These are phyloP conservation scores for Pleurozium schreberi DNA, from an alignment of 225 moss, liverwort and hornwort species.

Conservation along the genomic window DNA sequence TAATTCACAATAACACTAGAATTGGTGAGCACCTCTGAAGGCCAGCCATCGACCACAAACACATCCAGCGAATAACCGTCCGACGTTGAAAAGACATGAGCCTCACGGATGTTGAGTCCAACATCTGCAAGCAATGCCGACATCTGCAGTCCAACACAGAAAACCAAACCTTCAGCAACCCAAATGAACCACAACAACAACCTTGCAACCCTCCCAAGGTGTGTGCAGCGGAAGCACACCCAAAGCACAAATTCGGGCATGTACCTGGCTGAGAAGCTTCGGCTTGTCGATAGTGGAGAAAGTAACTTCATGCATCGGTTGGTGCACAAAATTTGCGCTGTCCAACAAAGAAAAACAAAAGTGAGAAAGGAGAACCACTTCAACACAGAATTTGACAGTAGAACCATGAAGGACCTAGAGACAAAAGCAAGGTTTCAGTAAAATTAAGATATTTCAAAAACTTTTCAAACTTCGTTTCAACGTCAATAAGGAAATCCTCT, in stretches of 20 bases:
- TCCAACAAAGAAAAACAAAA: neutral
- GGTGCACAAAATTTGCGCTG: conserved; percentile 46
- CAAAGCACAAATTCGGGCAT: neutral
- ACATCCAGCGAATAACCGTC: conserved; percentile 93
- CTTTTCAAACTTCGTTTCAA: neutral
- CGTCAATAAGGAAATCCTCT: neutral
- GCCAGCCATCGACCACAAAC: conserved; percentile 98
- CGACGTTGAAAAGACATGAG: conserved; percentile 87
- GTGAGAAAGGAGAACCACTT: neutral
- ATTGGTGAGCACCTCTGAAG: conserved; percentile 54
- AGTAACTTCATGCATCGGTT: conserved; percentile 98
- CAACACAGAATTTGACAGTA: neutral
- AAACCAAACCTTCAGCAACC: neutral
- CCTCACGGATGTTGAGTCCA: conserved; percentile 94
- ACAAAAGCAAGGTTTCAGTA: neutral
- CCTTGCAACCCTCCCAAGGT: neutral
- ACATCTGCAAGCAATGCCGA: conserved; percentile 95
- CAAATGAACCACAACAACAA: neutral
- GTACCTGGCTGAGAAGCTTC: conserved; percentile 95
- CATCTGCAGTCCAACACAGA: conserved; percentile 52
- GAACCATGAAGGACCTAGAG: neutral
- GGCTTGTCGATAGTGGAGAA: conserved; percentile 97
- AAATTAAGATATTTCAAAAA: neutral
- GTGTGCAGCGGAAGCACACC: neutral
- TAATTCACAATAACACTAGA: neutral